phyloP scores from a whole-genome alignment of 768 basidiomycete species.

The Lentinus tigrinus region DNA sequence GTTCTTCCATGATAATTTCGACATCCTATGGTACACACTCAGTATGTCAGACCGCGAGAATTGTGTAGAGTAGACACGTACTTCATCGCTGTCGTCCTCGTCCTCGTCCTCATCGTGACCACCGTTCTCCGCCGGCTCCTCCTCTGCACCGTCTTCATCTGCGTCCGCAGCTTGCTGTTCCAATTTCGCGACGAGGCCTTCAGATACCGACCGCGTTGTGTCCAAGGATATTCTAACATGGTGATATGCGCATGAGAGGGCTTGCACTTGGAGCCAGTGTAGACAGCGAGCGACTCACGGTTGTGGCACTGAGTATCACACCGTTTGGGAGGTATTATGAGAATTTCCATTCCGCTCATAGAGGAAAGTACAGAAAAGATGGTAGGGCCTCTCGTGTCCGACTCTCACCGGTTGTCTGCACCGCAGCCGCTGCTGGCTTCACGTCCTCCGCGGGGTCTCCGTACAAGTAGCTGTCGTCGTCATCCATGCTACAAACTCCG shows the following conservation, averaged over 20 bases:
- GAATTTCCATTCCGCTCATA: slow-evolving; percentile 34
- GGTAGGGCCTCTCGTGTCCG: slow-evolving; percentile 23
- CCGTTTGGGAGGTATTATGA: slow-evolving; percentile 30
- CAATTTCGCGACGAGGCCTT: slow-evolving; percentile 49
- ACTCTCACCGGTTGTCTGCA: slow-evolving; percentile 48
- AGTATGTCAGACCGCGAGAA: neutral
- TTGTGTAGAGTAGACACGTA: slow-evolving; percentile 17
- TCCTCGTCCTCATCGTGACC: slow-evolving; percentile 38
- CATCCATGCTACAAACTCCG: slow-evolving; percentile 15
- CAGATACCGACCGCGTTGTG: slow-evolving; percentile 34
- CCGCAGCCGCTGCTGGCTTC: slow-evolving; percentile 25
- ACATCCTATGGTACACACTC: slow-evolving; percentile 53
- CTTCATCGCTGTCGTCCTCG: slow-evolving; percentile 45
- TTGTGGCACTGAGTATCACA: slow-evolving; percentile 52
- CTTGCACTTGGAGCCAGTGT: slow-evolving; percentile 20
- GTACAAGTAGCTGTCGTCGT: slow-evolving; percentile 34
- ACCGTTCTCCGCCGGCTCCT: slow-evolving; percentile 33
- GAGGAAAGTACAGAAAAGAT: slow-evolving; percentile 35
- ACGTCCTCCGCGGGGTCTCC: slow-evolving; percentile 28
- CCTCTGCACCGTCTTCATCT: slow-evolving; percentile 28
- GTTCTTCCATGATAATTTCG: slow-evolving; percentile 83
- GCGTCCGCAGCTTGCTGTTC: slow-evolving; percentile 44
- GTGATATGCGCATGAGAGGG: slow-evolving; percentile 21
- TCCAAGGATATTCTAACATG: slow-evolving; percentile 41
- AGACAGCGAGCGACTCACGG: slow-evolving; percentile 49